Evolutionary conservation across 106 monocot genomes (phyloP).

Genomic region (Triglochin maritima): DNA sequence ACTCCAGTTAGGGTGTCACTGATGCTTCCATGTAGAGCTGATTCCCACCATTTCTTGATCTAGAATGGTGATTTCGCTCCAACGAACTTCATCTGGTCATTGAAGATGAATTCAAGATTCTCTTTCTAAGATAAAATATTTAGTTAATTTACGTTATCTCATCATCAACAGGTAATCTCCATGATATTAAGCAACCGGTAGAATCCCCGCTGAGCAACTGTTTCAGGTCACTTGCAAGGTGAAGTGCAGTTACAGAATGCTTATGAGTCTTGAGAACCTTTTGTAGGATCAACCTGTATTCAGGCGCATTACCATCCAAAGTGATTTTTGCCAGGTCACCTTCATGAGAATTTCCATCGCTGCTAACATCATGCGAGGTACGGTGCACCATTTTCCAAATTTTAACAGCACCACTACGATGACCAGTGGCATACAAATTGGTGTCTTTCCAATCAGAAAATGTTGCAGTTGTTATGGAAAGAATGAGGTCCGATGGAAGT

Average conservation of each 20-base stretch:
- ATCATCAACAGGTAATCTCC: slow-evolving; percentile 62
- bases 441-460: slow-evolving; percentile 86
- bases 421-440: slow-evolving; percentile 88
- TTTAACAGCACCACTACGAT: slow-evolving; percentile 93
- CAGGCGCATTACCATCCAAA: slow-evolving; percentile 25
- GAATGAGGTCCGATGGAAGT: slow-evolving; percentile 76
- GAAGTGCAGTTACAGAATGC: slow-evolving; percentile 78
- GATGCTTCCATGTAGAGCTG: too few species aligned
- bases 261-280: slow-evolving; percentile 81
- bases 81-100: too few species aligned
- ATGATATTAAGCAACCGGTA: slow-evolving; percentile 59
- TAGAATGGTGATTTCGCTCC: too few species aligned
- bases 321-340: slow-evolving; percentile 17
- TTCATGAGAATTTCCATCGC: slow-evolving; percentile 13
- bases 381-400: slow-evolving; percentile 94
- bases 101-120: too few species aligned
- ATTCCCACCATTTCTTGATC: too few species aligned
- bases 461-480: slow-evolving; percentile 44
- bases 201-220: slow-evolving; percentile 82
- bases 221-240: slow-evolving; percentile 59
- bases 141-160: too few species aligned
- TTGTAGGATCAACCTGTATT: slow-evolving; percentile 59
- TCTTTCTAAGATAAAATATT: too few species aligned
- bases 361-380: slow-evolving; percentile 24
- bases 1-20: too few species aligned